A percentile compares a stretch with the other conserved stretches of the same genome.
Conservation (phyloP, 148 eudicot species). For the Camellia lanceoleosa region DNA sequence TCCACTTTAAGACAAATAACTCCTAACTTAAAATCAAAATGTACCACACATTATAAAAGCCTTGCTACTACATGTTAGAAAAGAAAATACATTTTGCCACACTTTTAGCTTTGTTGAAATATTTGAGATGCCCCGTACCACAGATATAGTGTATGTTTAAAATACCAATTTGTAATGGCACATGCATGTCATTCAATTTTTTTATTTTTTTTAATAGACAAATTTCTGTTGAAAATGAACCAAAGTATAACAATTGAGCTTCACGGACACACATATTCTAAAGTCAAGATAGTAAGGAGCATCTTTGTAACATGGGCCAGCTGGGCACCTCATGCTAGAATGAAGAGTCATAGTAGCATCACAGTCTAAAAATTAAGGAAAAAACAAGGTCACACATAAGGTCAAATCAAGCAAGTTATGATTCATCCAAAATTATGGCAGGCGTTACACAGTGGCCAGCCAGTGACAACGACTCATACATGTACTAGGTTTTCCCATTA, state of each 20-base stretch:
- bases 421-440: not conserved
- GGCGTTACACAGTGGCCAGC: not conserved
- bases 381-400: not conserved
- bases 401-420: not conserved
- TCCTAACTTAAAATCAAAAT: not conserved
- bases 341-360: not conserved
- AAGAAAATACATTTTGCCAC: not conserved
- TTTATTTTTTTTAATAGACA: not conserved
- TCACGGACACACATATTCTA: not conserved
- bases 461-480: not conserved
- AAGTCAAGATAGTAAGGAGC: not conserved
- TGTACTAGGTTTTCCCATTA: not conserved
- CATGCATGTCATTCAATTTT: not conserved
- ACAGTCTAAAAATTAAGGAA: not conserved
- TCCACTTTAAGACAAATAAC: not conserved
- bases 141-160: not conserved
- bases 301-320: not conserved
- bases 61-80: not conserved
- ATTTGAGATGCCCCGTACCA: not conserved
- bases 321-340: not conserved
- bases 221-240: not conserved
- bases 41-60: not conserved
- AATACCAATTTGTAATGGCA: not conserved
- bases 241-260: not conserved
- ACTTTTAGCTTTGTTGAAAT: not conserved